Evolutionary conservation across 352 stramenopile genomes (phyloP).

Genomic region (Globisporangium middletonii): DNA sequence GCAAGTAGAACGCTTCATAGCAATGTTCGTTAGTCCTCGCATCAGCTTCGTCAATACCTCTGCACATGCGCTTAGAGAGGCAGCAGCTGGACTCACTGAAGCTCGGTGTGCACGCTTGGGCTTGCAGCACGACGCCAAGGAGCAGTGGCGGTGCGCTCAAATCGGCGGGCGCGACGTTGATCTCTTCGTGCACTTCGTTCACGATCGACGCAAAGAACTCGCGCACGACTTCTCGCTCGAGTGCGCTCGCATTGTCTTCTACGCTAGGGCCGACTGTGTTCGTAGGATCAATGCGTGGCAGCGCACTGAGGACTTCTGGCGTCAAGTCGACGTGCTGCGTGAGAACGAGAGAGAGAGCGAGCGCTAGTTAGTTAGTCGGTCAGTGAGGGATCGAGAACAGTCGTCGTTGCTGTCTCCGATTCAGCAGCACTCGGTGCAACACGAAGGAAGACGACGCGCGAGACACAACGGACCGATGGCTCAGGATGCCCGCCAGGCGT

Average conservation of each 20-base stretch:
- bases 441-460: no score
- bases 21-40: not conserved
- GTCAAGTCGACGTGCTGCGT: constrained; percentile 28
- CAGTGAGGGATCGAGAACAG: no score
- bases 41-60: not conserved
- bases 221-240: constrained; percentile 25
- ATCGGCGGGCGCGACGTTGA: constrained; percentile 45
- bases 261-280: constrained; percentile 10
- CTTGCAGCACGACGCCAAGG: constrained; percentile 67
- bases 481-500: constrained; percentile 78
- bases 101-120: constrained; percentile 63
- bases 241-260: constrained; percentile 2
- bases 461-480: constrained; percentile 24
- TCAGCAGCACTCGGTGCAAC: no score
- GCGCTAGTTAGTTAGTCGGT: no score
- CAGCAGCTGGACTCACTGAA: constrained; percentile 39
- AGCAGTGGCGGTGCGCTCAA: constrained; percentile 44
- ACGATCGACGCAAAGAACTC: constrained; percentile 73
- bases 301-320: constrained; percentile 16
- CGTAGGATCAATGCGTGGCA: no score
- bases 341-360: no score
- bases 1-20: constrained; percentile 54
- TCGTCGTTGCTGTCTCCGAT: no score
- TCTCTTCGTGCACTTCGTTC: constrained; percentile 72
- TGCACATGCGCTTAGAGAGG: not conserved